These are phyloP conservation scores for Fraxinus sp. DNA, from an alignment of 305 asterid genomes.

Conservation along the genomic window DNA sequence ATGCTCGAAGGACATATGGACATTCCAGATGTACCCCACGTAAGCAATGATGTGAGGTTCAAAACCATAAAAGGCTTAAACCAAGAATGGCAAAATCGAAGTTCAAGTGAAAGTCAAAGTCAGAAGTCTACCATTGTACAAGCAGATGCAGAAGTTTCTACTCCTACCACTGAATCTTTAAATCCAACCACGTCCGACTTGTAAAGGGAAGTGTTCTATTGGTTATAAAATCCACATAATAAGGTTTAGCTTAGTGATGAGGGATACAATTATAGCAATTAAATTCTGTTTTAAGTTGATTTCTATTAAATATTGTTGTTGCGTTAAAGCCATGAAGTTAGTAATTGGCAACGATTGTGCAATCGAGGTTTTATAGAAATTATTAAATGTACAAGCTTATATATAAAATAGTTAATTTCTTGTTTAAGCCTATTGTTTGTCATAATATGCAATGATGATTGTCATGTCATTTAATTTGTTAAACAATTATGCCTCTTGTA, in stretches of 20 bases:
- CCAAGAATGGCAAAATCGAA: slow-evolving; percentile 45
- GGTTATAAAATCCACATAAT: neutral
- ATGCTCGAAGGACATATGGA: slow-evolving; percentile 71
- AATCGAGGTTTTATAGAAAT: neutral
- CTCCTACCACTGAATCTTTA: neutral
- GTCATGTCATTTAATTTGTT: neutral
- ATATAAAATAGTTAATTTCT: neutral
- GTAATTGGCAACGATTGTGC: neutral
- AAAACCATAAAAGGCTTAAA: slow-evolving; percentile 73
- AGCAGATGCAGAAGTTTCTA: slow-evolving; percentile 34
- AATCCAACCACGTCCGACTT: neutral
- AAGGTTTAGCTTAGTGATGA: neutral
- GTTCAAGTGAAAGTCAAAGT: slow-evolving; percentile 32
- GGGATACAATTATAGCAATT: neutral
- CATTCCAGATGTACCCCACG: slow-evolving; percentile 50
- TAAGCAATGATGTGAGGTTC: slow-evolving; percentile 67
- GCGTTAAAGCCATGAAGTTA: neutral
- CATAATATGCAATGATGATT: neutral
- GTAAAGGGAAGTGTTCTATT: neutral
- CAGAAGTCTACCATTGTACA: slow-evolving; percentile 36
- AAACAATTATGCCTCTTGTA: too few relatives aligned
- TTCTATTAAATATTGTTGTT: neutral
- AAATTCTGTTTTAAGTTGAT: neutral
- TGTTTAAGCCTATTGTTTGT: neutral
- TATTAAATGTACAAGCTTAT: neutral